Evolutionary conservation across 257 asterid genomes (phyloP), one percentile per base, ranked within the genome.

Genomic region (Primulina tabacum): DNA sequence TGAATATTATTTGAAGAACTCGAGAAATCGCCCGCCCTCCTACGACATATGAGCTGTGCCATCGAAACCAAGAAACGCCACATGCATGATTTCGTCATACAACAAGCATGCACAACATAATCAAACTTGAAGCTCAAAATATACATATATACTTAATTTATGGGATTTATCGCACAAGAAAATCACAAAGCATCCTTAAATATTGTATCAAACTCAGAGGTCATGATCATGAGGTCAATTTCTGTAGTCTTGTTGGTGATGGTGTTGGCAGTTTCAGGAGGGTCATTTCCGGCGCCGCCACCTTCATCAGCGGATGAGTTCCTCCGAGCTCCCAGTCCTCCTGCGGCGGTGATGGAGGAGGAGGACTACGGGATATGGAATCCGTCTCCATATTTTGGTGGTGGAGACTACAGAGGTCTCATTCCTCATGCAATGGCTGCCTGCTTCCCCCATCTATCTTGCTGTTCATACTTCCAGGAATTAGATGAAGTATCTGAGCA

Each of bases 301-400:
- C 73, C 66, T 33, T 62, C 47, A 17, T 58, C 56, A 7, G 21
- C 16, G 7, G 34, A 8, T 1, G 56, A 20, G 24, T 35, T 35
- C 34, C 28, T 34, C 50, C 52, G 18, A 53, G 26, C 26, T 1
- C n/a, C n/a, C 18, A 0, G 53, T 12, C 2, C 53, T 2, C 57
- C n/a, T 43, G 35, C 11, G 55, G 64, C 11, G 6, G 59, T 38
- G 16, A 24, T 70, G 10, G 67, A 7, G 57, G 65, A 60, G 50
- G 74, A 24, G 50, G 74, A 70, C 43, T 70, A 70, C 10, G 74
- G 60, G 67, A 60, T 70, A n/a, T 70, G 74, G 74, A 70, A 70
- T 60, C 74, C 74, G 32, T 16, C 74, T 10, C 74, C 74, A 0
- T 16, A 60, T 28, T 70, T 70, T 60, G 74, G 60, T 40, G 67